phyloP scores from a whole-genome alignment of 2,329 filamentous ascomycete genomes.

The Ceratocystis lukuohia region DNA sequence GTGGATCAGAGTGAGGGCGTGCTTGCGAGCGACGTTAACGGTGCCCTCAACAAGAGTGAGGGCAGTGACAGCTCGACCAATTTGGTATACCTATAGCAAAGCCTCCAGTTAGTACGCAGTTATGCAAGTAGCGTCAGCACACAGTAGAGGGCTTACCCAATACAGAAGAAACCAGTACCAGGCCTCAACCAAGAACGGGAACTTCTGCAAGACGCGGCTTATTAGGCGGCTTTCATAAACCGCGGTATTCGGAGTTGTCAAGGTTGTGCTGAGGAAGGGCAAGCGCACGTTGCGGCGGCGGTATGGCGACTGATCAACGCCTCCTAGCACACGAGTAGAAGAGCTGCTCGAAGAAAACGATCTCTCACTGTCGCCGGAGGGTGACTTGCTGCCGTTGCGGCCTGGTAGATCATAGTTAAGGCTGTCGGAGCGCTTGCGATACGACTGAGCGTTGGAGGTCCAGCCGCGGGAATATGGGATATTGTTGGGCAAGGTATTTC shows the following conservation, averaged over 20 bases:
- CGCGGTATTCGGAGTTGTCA: slow-evolving; percentile 48
- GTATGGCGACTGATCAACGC: slow-evolving; percentile 20
- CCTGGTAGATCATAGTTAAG: slow-evolving; percentile 17
- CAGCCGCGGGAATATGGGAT: slow-evolving; percentile 19
- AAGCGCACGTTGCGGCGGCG: slow-evolving; percentile 20
- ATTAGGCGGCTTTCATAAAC: slow-evolving; percentile 46
- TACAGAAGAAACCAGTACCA: slow-evolving; percentile 70
- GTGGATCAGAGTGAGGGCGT: slow-evolving; percentile 54
- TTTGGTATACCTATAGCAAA: slow-evolving; percentile 50
- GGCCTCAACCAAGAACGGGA: slow-evolving; percentile 60
- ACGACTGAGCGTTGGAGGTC: slow-evolving; percentile 16
- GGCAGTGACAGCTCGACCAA: slow-evolving; percentile 59
- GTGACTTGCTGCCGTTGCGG: slow-evolving; percentile 16
- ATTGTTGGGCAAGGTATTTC: slow-evolving; percentile 25
- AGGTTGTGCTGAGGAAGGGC: slow-evolving; percentile 27
- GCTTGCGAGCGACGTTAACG: slow-evolving; percentile 52
- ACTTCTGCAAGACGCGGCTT: slow-evolving; percentile 49
- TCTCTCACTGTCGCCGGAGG: slow-evolving; percentile 18
- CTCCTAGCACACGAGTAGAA: slow-evolving; percentile 17
- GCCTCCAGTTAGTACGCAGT: slow-evolving; percentile 9
- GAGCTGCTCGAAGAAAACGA: slow-evolving; percentile 19
- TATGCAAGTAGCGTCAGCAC: not conserved
- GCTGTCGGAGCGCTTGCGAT: slow-evolving; percentile 21
- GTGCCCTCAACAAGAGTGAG: slow-evolving; percentile 54
- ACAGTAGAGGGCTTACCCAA: slow-evolving; percentile 44